Conservation (phyloP, 495 filamentous ascomycete genomes). For the Parachaetomium inaequale region DNA sequence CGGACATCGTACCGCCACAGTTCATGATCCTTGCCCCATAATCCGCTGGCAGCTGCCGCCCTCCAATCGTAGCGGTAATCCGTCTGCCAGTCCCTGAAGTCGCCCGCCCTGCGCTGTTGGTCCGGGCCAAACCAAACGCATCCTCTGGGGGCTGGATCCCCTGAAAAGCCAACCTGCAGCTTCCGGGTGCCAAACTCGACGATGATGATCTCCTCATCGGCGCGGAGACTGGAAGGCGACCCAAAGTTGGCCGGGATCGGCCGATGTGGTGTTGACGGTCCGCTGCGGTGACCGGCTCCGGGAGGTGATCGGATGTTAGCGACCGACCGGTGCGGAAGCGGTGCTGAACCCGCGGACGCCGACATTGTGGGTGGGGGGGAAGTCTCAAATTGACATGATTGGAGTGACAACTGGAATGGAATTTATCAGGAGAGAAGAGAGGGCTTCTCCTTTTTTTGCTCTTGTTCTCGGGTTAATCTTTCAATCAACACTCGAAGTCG, state of each 20-base stretch:
- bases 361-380: conserved; percentile 11
- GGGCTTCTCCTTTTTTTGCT: background rate
- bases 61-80: conserved; percentile 48
- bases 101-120: conserved; percentile 70
- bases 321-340: conserved; percentile 48
- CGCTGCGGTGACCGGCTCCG: conserved; percentile 22
- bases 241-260: conserved; percentile 60
- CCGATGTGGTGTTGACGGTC: conserved; percentile 61
- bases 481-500: background rate
- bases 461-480: background rate
- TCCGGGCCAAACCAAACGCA: conserved; percentile 67
- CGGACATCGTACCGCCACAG: conserved; percentile 76
- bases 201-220: conserved; percentile 78
- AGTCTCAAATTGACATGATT: background rate
- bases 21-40: conserved; percentile 72
- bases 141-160: conserved; percentile 71
- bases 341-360: conserved; percentile 29
- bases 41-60: conserved; percentile 41
- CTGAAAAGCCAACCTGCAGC: conserved; percentile 80
- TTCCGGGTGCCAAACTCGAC: conserved; percentile 78
- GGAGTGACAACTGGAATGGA: background rate
- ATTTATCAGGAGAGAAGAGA: background rate
- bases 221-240: conserved; percentile 69
- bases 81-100: conserved; percentile 69
- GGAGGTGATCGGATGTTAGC: conserved; percentile 48